Evolutionary conservation across 1,284 basidiomycete genomes (phyloP), one percentile per base, ranked within the genome.

Genomic region (Cystobasidium slooffiae): DNA sequence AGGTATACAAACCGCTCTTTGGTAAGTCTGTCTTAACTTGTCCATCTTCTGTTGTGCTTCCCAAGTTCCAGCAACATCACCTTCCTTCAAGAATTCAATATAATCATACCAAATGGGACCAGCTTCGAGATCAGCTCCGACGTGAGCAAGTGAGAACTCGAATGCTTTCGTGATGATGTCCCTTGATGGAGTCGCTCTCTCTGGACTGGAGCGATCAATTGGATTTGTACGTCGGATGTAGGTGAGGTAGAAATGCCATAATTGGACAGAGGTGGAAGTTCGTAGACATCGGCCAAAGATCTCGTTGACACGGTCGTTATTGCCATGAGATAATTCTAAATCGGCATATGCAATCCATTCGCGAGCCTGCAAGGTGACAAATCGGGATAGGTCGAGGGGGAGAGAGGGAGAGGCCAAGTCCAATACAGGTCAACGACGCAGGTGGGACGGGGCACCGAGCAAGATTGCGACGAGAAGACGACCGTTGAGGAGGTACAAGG

Each of bases 21-120:
- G 94, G 83, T 96, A 97, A 3, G 93, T 89, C 81, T 93, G 93
- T 70, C 96, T 89, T 3, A 99, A 85, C 4, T 89, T 88, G 80
- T 98, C 96, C 89, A 94, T 94, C 82, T 95, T 94, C 81, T 96
- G 93, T 80, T 96, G 93, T 77, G 92, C 90, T 81, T 98, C 94
- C 95, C 95, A 98, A 24, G 92, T 91, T 55, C 89, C 91, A 18
- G 86, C 87, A 1, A 88, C 85, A 84, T 91, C 90, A 63, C 89
- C 89, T 43, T 89, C 87, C 79, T 89, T 90, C 74, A 98, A 83
- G 81, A 97, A 94, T 74, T 90, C 87, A 79, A 98, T 92, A 77
- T 88, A 88, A 78, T 88, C 87, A 63, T 82, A 82, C 87, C 87
- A 88, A 61, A 88, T 85, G 63, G 84, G 83, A 4, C 87, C 86